Base-by-base conservation (phyloP, 1,284 basidiomycete species). In the Veloboletus limbatus region DNA sequence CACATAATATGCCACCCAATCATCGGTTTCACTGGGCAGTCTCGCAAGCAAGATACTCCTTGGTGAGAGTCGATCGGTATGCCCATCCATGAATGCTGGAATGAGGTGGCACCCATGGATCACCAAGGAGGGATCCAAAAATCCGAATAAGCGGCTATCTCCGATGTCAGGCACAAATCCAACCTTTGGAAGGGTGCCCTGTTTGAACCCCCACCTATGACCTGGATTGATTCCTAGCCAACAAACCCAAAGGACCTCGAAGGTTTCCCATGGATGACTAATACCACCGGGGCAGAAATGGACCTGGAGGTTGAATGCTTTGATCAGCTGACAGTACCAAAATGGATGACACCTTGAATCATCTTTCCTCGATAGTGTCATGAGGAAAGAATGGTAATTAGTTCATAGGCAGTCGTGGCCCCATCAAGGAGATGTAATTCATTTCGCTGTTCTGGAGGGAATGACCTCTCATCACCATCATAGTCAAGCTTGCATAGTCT, bases 381-480 rank as follows among this genome's bases (percentile, higher is more conserved):
- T 73, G 31, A 76, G 48, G 6, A 61, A 38, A 26, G 30, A 22
- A 2, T 63, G 59, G 2, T 57, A 56, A 3, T 53, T 38, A 1
- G 67, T 62, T 37, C 69, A 71, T 33, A 76, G 49, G 1, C 54
- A 59, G 46, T 77, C 72, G 32, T 70, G 65, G 3, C 52, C 58
- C 2, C 64, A 9, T 47, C 28, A 3, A 21, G 18, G 6, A 36
- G 8, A 9, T 11, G 17, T 1, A 43, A 5, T 8, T 10, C 20
- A 14, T 36, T 43, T 2, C 14, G 33, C 10, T 43, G 14, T 7
- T 35, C 26, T 6, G 18, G 13, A 0, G 20, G 17, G 42, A 43
- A 43, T 4, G 4, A n/a, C 8, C 9, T 20, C 11, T 43, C 42
- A 4, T 43, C 33, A 14, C 33, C 33, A 17, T 43, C 26, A 4